phyloP scores from a whole-genome alignment of 139 green algal genomes.

The Asterochloris erici region DNA sequence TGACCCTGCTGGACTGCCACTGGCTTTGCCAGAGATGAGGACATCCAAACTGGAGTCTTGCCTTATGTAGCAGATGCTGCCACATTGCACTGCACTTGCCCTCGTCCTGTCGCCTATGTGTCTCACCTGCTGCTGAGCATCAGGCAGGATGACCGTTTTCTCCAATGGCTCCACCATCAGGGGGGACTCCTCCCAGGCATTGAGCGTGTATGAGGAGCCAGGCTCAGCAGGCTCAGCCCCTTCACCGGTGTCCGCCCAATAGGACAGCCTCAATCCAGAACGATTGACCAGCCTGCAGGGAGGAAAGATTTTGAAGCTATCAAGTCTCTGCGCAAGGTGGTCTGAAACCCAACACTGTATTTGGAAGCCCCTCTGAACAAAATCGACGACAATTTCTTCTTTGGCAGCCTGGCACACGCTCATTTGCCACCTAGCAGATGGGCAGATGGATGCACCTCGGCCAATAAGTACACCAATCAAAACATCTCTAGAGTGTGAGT shows the following conservation, averaged over 20 bases:
- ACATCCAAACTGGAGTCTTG: too few relatives aligned
- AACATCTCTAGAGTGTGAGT: not conserved
- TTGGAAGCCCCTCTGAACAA: too few relatives aligned
- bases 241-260: constrained; percentile 21
- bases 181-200: constrained; percentile 24
- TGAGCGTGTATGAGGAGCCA: constrained; percentile 13
- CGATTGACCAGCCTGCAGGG: constrained; percentile 24
- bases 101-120: too few relatives aligned
- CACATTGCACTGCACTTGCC: too few relatives aligned
- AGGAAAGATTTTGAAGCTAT: not conserved
- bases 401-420: too few relatives aligned
- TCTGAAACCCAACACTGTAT: too few relatives aligned
- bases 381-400: too few relatives aligned
- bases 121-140: constrained; percentile 31
- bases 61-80: too few relatives aligned
- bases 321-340: too few relatives aligned
- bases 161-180: constrained; percentile 29
- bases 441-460: not conserved
- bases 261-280: constrained; percentile 24
- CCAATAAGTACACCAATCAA: not conserved
- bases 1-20: too few relatives aligned
- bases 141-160: constrained; percentile 28
- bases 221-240: not conserved
- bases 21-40: too few relatives aligned
- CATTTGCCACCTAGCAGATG: too few relatives aligned